Conservation (phyloP, 768 basidiomycete genomes). For the Russula sp. region DNA sequence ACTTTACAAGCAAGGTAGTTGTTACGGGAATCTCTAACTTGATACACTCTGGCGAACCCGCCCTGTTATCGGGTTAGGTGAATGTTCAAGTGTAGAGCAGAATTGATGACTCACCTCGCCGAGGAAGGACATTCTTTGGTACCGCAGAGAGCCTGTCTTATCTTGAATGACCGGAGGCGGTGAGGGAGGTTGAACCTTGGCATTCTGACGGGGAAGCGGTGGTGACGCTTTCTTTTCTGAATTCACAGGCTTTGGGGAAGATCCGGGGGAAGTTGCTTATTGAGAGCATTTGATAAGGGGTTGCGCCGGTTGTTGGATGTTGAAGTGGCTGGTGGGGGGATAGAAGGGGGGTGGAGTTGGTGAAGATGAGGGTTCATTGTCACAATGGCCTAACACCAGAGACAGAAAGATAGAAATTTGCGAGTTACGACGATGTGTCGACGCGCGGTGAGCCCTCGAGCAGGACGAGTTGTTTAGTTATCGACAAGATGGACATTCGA, state of each 20-base stretch:
- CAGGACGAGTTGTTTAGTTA: neutral
- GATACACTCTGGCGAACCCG: conserved; percentile 95
- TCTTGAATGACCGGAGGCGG: conserved; percentile 76
- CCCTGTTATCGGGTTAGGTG: conserved; percentile 46
- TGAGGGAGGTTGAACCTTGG: conserved; percentile 75
- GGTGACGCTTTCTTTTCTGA: conserved; percentile 44
- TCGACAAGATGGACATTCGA: conserved; percentile 5
- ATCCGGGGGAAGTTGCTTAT: conserved; percentile 22
- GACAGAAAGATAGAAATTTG: conserved; percentile 13
- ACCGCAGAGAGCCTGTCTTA: conserved; percentile 53
- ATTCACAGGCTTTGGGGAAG: conserved; percentile 18
- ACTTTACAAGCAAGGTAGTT: conserved; percentile 85
- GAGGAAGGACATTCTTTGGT: conserved; percentile 74
- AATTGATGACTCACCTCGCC: conserved; percentile 67
- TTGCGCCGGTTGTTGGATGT: conserved; percentile 25
- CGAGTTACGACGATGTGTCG: conserved; percentile 7
- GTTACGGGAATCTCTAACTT: conserved; percentile 73
- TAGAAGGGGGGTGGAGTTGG: conserved; percentile 21
- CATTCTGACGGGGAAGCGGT: conserved; percentile 78
- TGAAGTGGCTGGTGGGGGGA: conserved; percentile 28
- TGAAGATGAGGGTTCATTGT: conserved; percentile 27
- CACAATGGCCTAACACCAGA: conserved; percentile 31
- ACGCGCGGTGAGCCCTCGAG: conserved; percentile 5
- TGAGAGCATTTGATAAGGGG: conserved; percentile 29
- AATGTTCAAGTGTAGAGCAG: neutral